Evolutionary conservation across 2,329 filamentous ascomycete genomes (phyloP).

Genomic region (Colletotrichum lupini): DNA sequence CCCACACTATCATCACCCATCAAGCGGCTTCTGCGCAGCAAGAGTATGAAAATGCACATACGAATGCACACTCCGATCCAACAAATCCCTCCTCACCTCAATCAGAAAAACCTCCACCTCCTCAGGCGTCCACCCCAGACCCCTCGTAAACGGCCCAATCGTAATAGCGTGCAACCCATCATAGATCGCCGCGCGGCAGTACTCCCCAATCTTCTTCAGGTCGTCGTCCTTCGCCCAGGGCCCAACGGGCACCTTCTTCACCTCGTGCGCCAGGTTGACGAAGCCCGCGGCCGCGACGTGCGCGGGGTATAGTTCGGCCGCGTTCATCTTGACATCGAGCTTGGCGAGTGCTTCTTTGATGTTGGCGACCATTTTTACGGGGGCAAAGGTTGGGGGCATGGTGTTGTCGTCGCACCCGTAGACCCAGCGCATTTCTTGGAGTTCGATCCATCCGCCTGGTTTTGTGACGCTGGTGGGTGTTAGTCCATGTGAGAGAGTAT

Average conservation of each 20-base stretch:
- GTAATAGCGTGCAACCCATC: slow-evolving; percentile 57
- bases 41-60: slow-evolving; percentile 24
- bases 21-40: background rate
- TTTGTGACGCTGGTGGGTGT: slow-evolving; percentile 59
- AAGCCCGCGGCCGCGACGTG: slow-evolving; percentile 62
- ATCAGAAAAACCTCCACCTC: slow-evolving; percentile 56
- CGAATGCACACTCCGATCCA: slow-evolving; percentile 5
- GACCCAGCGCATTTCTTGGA: slow-evolving; percentile 56
- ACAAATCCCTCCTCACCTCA: slow-evolving; percentile 12
- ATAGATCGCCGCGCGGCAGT: slow-evolving; percentile 53
- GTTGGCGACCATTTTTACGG: slow-evolving; percentile 8
- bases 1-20: background rate
- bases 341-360: slow-evolving; percentile 40
- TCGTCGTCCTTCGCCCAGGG: slow-evolving; percentile 61
- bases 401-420: slow-evolving; percentile 59
- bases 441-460: slow-evolving; percentile 66
- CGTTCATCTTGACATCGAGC: slow-evolving; percentile 53
- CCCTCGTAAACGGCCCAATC: slow-evolving; percentile 52
- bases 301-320: slow-evolving; percentile 49
- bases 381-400: slow-evolving; percentile 49
- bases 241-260: slow-evolving; percentile 66
- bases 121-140: slow-evolving; percentile 51
- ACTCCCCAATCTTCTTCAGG: slow-evolving; percentile 55
- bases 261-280: slow-evolving; percentile 61
- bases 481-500: background rate